Evolutionary conservation across 179 eudicot species (phyloP).

Genomic region (Gypsophila paniculata): DNA sequence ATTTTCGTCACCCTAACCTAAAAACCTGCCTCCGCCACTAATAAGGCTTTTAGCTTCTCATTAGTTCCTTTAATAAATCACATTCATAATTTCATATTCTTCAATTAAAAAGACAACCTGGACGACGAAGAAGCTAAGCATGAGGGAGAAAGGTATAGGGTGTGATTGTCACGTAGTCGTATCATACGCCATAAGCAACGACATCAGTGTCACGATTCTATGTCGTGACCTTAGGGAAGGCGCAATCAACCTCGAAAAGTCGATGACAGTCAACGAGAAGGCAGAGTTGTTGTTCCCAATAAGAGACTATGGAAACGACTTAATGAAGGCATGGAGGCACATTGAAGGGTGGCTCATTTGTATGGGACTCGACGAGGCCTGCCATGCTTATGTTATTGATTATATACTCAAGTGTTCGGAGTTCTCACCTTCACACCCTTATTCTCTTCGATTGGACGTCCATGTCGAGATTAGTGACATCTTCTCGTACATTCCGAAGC

Average conservation of each 20-base stretch:
- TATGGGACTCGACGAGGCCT: neutral
- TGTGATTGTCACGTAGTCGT: neutral
- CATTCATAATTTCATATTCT: too few relatives aligned
- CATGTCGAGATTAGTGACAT: neutral
- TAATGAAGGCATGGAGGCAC: neutral
- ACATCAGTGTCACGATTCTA: neutral
- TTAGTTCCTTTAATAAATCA: too few relatives aligned
- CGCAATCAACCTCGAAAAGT: neutral
- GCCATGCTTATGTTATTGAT: neutral
- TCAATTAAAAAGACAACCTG: too few relatives aligned
- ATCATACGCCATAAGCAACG: neutral
- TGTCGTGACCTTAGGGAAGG: neutral
- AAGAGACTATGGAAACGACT: conserved; percentile 1
- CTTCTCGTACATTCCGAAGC: neutral
- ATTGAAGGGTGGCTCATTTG: neutral
- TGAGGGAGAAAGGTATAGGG: conserved; percentile 2
- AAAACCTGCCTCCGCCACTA: too few relatives aligned
- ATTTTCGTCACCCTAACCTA: too few relatives aligned
- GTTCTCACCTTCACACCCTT: neutral
- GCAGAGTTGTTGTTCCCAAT: neutral
- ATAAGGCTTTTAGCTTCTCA: too few relatives aligned
- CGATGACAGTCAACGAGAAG: neutral
- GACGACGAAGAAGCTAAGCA: neutral
- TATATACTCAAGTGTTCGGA: neutral
- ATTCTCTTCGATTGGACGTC: neutral